A percentile compares a stretch with the other conserved stretches of the same genome.
These are phyloP conservation scores for Elongisporangium undulatum DNA, from an alignment of 352 stramenopile species.

Conservation along the genomic window DNA sequence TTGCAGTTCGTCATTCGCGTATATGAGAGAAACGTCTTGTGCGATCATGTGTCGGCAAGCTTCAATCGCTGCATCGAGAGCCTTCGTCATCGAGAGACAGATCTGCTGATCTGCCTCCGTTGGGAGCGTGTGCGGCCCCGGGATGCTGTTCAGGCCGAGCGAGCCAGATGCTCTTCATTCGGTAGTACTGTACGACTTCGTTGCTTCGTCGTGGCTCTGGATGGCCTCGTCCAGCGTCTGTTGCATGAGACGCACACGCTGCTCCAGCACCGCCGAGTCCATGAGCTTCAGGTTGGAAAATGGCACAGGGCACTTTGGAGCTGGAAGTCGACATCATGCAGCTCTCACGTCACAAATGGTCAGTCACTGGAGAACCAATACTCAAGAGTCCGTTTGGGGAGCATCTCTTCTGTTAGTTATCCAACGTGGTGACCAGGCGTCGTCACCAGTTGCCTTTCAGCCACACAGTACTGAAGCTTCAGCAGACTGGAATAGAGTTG, in stretches of 20 bases:
- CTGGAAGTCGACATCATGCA: too few relatives aligned
- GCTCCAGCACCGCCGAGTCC: background rate
- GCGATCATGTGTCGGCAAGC: background rate
- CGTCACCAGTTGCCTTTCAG: too few relatives aligned
- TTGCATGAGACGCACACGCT: background rate
- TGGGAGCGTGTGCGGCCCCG: background rate
- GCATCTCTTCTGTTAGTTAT: too few relatives aligned
- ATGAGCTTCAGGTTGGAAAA: too few relatives aligned
- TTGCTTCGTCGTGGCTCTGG: background rate
- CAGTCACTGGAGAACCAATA: too few relatives aligned
- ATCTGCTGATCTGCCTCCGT: background rate
- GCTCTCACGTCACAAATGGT: too few relatives aligned
- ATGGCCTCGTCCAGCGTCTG: background rate
- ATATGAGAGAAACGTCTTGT: background rate
- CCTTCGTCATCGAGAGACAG: background rate
- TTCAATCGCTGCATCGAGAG: background rate
- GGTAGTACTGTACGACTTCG: background rate
- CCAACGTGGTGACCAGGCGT: too few relatives aligned
- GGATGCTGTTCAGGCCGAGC: background rate
- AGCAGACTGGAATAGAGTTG: background rate
- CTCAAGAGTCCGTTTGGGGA: too few relatives aligned
- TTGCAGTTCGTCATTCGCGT: background rate
- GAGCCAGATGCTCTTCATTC: background rate
- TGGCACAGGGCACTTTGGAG: too few relatives aligned
- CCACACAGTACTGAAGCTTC: too few relatives aligned